Evolutionary conservation across 192 early-diverging fungal genomes (phyloP), one percentile per base, ranked within the genome.

Genomic region (Backusella westeae): DNA sequence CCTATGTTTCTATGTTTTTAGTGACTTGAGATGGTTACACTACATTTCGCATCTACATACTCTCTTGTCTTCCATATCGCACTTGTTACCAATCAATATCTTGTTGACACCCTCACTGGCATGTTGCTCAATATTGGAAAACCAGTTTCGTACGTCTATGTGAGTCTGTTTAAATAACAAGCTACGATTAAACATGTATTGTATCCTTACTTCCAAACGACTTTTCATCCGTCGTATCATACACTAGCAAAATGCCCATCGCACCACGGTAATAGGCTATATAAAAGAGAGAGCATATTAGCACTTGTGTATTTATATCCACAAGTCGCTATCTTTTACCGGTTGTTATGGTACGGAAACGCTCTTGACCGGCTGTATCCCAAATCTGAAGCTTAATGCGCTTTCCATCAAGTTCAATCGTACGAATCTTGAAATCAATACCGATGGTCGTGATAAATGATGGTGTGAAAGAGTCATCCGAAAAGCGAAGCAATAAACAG

Each of bases 361-460:
- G 93, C 83, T 99, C 98, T 87, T 98, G 98, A 52, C 98, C 97
- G 32, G 97, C 97, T 7, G 97, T 99, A 86, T 99, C 97, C 98
- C 98, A 99, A 77, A 99, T 99, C 85, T 99, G 98, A 44, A 99
- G 90, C 87, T 99, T 99, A 82, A 99, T 98, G 74, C 96, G 92
- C 88, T 98, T 98, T 73, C 97, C 98, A 81, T 98, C 98, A 44
- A 99, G 89, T 80, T 99, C 98, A 73, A 99, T 97, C 32, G 96
- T 98, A 72, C 97, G 91, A 83, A 99, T 98, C 88, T 98, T 98
- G 85, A 99, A 99, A 87, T 99, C 98, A 76, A 99, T 98, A 65
- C 98, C 98, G 76, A 99, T 98, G 66, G 98, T 99, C 49, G 98
- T 98, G 82, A 99, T 99, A 87, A 98, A 99, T 44, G 96, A 97